phyloP scores from a whole-genome alignment of 1,139 yeast genomes.

The Candida tropicalis region DNA sequence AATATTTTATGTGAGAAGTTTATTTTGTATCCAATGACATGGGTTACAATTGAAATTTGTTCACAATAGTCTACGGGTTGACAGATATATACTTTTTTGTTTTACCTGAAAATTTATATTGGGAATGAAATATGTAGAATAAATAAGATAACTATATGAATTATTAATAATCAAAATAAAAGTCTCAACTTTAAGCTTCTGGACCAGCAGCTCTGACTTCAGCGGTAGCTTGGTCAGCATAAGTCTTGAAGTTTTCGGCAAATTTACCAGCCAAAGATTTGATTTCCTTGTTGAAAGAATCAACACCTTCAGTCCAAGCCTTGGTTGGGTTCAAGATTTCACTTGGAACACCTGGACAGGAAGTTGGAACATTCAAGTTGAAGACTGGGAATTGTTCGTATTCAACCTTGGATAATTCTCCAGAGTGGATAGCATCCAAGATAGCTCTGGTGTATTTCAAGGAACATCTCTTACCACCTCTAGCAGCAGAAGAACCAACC shows the following conservation, averaged over 20 bases:
- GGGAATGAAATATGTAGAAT: not conserved
- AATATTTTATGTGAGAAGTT: no score
- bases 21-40: not conserved
- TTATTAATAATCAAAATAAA: not conserved
- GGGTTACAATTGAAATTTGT: not conserved
- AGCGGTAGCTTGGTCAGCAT: constrained; percentile 77
- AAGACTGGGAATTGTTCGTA: constrained; percentile 86
- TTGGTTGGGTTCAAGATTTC: constrained; percentile 86
- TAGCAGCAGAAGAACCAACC: constrained; percentile 92
- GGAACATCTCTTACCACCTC: constrained; percentile 98
- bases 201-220: constrained; percentile 98
- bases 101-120: not conserved
- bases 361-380: constrained; percentile 84
- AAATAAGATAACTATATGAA: not conserved
- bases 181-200: constrained; percentile 25
- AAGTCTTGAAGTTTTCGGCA: constrained; percentile 82
- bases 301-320: constrained; percentile 77
- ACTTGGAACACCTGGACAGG: constrained; percentile 79
- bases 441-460: constrained; percentile 97
- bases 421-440: constrained; percentile 92
- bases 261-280: constrained; percentile 75
- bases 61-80: no score
- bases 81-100: no score
- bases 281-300: constrained; percentile 70
- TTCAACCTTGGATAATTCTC: constrained; percentile 77